These are phyloP conservation scores for Nidularia pulvinata DNA, from an alignment of 768 basidiomycete species.

Conservation along the genomic window DNA sequence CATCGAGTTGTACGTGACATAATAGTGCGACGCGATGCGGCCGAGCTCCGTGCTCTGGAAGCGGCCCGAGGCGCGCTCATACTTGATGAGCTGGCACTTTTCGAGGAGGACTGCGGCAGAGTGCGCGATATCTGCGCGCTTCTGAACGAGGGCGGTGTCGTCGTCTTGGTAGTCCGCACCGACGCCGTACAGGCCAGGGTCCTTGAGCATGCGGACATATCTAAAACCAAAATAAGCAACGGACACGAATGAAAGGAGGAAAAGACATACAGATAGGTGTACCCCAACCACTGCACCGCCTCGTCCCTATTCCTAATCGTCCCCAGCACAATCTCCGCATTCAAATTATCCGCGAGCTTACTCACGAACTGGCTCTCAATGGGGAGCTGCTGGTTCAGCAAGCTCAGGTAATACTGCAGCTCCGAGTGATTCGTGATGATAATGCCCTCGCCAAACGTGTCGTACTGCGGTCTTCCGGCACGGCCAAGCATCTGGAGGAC, in stretches of 20 bases:
- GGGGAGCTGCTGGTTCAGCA: constrained; percentile 96
- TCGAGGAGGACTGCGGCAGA: constrained; percentile 93
- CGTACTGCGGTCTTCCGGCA: constrained; percentile 96
- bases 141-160: constrained; percentile 82
- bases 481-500: constrained; percentile 99
- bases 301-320: constrained; percentile 95
- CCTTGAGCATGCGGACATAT: constrained; percentile 93
- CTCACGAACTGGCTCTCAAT: constrained; percentile 96
- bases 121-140: constrained; percentile 92
- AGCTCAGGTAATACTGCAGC: constrained; percentile 93
- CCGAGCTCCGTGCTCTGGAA: constrained; percentile 96
- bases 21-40: constrained; percentile 93
- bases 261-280: constrained; percentile 83
- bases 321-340: constrained; percentile 96
- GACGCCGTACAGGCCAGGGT: constrained; percentile 86
- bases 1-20: constrained; percentile 96
- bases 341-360: constrained; percentile 92
- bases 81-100: constrained; percentile 93
- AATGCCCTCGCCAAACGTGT: constrained; percentile 96
- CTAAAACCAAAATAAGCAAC: constrained; percentile 33
- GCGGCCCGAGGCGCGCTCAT: constrained; percentile 83
- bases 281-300: constrained; percentile 96
- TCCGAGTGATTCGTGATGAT: constrained; percentile 99
- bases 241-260: constrained; percentile 2
- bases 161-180: constrained; percentile 91